Conservation (phyloP, 1,139 yeast genomes). For the Pichia sp. region DNA sequence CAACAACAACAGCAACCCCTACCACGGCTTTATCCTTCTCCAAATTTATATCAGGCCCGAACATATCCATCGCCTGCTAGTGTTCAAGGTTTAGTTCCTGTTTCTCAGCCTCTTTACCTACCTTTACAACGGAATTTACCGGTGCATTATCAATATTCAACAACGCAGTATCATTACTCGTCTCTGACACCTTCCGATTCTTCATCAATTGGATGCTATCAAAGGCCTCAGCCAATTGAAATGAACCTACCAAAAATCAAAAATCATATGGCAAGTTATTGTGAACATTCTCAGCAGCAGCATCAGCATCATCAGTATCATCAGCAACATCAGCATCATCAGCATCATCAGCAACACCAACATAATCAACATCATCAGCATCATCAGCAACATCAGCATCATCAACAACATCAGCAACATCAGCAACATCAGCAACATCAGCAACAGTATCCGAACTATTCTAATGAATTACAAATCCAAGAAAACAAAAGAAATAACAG, state of each 20-base stretch:
- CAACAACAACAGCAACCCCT: conserved; percentile 1
- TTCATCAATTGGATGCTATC: neutral
- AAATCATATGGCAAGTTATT: too few species aligned
- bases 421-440: too few species aligned
- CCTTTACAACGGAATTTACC: neutral
- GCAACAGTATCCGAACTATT: too few species aligned
- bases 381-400: too few species aligned
- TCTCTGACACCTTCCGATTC: neutral
- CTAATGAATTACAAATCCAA: neutral
- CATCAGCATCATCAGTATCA: too few species aligned
- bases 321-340: too few species aligned
- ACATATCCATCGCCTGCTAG: neutral
- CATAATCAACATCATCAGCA: neutral
- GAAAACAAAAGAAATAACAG: neutral
- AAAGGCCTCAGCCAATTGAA: neutral
- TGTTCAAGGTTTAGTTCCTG: neutral
- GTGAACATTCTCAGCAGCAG: neutral
- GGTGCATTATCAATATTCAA: neutral
- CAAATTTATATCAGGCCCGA: neutral
- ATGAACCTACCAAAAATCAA: neutral
- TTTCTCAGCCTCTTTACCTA: neutral
- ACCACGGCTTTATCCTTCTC: neutral
- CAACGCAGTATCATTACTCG: too few species aligned
- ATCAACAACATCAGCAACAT: too few species aligned
- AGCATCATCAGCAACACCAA: neutral